Evolutionary conservation across 2,329 filamentous ascomycete genomes (phyloP).

Genomic region (Colletotrichum salicis): DNA sequence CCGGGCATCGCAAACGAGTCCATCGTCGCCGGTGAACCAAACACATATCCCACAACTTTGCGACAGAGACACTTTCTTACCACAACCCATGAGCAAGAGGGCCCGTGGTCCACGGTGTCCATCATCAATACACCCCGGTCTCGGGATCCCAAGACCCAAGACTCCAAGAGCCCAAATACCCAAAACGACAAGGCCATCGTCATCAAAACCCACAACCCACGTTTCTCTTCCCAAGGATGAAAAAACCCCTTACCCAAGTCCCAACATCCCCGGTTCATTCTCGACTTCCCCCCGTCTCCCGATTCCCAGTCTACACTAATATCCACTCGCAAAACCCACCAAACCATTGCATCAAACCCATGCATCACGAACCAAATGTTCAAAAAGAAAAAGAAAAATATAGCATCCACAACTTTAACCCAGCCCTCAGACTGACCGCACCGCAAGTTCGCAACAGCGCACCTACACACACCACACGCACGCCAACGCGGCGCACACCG

Average conservation of each 20-base stretch:
- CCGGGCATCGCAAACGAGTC: background rate
- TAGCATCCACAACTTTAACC: background rate
- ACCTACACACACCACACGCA: constrained; percentile 1
- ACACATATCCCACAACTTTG: constrained; percentile 7
- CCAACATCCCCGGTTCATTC: too few relatives aligned
- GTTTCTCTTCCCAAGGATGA: constrained; percentile 1
- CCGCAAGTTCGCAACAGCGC: background rate
- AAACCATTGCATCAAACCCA: constrained; percentile 9
- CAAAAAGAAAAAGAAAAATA: background rate
- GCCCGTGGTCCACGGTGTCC: background rate
- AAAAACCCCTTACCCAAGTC: too few relatives aligned
- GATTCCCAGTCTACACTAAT: background rate
- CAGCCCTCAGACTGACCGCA: background rate
- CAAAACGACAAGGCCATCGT: constrained; percentile 21
- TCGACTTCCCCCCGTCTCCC: background rate
- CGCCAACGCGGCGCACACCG: constrained; percentile 4
- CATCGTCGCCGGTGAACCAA: background rate
- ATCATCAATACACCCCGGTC: background rate
- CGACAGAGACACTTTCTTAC: background rate
- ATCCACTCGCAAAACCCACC: background rate
- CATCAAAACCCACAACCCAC: constrained; percentile 29
- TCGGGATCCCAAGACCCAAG: background rate
- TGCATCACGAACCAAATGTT: background rate
- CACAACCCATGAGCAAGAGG: background rate
- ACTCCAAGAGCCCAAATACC: background rate